Evolutionary conservation across 305 asterid genomes (phyloP).

Genomic region (Rubia tinctorum): DNA sequence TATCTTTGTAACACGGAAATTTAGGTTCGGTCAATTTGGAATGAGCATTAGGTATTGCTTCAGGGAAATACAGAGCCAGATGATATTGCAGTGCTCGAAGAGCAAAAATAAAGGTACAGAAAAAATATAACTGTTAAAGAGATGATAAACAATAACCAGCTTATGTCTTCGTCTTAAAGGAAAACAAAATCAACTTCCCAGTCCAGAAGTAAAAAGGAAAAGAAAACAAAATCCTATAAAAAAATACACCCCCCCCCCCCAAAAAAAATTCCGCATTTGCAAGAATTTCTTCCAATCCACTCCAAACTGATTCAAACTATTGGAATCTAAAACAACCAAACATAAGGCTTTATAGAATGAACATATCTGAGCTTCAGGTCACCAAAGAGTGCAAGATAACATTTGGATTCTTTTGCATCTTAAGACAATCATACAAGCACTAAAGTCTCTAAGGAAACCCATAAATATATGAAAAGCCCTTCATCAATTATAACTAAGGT

Average conservation of each 20-base stretch:
- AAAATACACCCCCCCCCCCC: too few species aligned
- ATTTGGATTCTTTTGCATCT: background rate
- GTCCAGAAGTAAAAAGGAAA: too few species aligned
- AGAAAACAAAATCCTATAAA: too few species aligned
- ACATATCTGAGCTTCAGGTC: constrained; percentile 1
- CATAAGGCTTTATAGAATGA: background rate
- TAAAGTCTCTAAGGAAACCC: background rate
- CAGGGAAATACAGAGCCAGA: background rate
- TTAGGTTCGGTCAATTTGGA: too few species aligned
- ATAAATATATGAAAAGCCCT: background rate
- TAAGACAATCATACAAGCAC: too few species aligned
- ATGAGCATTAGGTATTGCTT: too few species aligned
- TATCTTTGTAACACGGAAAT: too few species aligned
- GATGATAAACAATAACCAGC: background rate
- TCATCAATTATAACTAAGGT: background rate
- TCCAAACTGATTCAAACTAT: background rate
- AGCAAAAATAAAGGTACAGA: background rate
- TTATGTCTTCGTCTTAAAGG: too few species aligned
- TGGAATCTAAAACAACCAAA: background rate
- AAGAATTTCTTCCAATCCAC: background rate
- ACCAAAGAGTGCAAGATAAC: background rate
- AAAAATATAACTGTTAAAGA: background rate
- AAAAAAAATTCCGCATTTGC: background rate
- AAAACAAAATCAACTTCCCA: too few species aligned
- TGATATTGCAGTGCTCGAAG: background rate